Conservation (phyloP, 73 alveolate species). For the Paramecium sexaurelia region DNA sequence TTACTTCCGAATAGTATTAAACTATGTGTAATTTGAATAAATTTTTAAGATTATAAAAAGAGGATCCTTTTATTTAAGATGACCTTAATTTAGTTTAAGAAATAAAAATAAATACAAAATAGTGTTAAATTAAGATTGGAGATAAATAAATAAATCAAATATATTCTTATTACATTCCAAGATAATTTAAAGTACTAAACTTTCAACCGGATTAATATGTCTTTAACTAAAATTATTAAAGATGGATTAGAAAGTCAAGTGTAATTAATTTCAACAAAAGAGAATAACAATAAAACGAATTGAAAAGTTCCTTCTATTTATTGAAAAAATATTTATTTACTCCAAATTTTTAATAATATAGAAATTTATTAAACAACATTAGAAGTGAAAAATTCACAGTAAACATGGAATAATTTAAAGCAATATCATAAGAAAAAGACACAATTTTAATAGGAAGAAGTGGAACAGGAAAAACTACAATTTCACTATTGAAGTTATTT, state of each 20-base stretch:
- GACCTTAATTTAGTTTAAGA: background rate
- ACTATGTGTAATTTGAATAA: background rate
- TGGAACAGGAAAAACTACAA: slow-evolving; percentile 88
- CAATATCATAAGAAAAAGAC: background rate
- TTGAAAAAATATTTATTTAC: background rate
- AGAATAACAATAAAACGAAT: background rate
- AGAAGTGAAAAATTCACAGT: background rate
- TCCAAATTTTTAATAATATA: background rate
- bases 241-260: background rate
- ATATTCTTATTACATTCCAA: background rate
- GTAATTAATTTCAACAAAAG: background rate
- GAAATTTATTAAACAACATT: background rate
- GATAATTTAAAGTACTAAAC: background rate
- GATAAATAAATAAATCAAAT: background rate
- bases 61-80: background rate
- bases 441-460: slow-evolving; percentile 77
- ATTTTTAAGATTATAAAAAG: background rate
- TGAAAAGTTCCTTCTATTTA: background rate
- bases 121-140: no score
- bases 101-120: background rate
- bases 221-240: background rate
- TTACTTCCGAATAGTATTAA: background rate
- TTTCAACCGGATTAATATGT: background rate
- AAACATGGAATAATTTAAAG: background rate
- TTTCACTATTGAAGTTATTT: slow-evolving; percentile 71